Percentiles rank a stretch among this genome's conserved stretches.
Conservation (phyloP, 352 stramenopile species). For the Peronospora farinosa region DNA sequence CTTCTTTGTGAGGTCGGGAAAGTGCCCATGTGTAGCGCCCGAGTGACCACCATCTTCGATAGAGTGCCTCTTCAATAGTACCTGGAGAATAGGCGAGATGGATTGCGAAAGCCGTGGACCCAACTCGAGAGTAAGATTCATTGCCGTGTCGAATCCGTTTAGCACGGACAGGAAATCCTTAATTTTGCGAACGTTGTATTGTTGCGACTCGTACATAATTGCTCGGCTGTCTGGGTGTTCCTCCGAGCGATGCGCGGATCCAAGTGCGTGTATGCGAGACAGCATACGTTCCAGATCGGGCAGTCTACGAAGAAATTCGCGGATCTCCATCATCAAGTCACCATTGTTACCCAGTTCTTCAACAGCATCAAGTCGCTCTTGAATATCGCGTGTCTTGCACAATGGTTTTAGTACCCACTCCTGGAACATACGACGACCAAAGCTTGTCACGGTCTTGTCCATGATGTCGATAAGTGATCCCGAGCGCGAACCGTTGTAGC, state of each 20-base stretch:
- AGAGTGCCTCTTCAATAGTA: slow-evolving; percentile 41
- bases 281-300: slow-evolving; percentile 96
- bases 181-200: slow-evolving; percentile 98
- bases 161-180: slow-evolving; percentile 88
- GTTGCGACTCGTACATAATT: slow-evolving; percentile 96
- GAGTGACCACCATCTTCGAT: slow-evolving; percentile 18
- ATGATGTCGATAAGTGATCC: slow-evolving; percentile 91
- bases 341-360: slow-evolving; percentile 85
- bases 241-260: slow-evolving; percentile 69
- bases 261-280: slow-evolving; percentile 93
- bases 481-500: slow-evolving; percentile 81
- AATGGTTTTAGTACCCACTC: slow-evolving; percentile 97
- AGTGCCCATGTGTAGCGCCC: slow-evolving; percentile 46
- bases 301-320: slow-evolving; percentile 82
- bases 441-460: slow-evolving; percentile 89
- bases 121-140: slow-evolving; percentile 83
- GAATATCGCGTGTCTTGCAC: slow-evolving; percentile 91
- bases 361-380: slow-evolving; percentile 93
- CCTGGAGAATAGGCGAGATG: slow-evolving; percentile 45
- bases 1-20: slow-evolving; percentile 87
- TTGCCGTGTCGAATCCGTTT: slow-evolving; percentile 79
- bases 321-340: slow-evolving; percentile 75
- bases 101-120: slow-evolving; percentile 58
- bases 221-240: slow-evolving; percentile 94
- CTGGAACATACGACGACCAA: slow-evolving; percentile 93